These are phyloP conservation scores for Alternaria sp. DNA, from an alignment of 2,329 filamentous ascomycete genomes.

Conservation along the genomic window DNA sequence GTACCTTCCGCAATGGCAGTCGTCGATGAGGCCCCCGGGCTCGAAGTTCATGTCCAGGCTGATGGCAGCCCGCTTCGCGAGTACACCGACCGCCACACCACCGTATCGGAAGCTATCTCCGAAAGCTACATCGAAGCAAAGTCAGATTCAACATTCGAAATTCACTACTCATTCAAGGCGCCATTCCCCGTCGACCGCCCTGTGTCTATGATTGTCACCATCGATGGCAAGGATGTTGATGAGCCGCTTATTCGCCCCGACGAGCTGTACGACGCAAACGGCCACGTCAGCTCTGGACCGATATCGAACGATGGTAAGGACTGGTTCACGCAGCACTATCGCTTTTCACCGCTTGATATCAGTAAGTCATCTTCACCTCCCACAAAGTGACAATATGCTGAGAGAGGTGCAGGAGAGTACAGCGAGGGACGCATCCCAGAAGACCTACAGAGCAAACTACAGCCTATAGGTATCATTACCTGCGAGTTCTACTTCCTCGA, in stretches of 20 bases:
- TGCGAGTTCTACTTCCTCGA: slow-evolving; percentile 17
- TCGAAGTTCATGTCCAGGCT: slow-evolving; percentile 25
- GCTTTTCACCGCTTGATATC: slow-evolving; percentile 15
- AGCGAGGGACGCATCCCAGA: background rate
- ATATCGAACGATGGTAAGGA: background rate
- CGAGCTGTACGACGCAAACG: slow-evolving; percentile 5
- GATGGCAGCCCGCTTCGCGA: slow-evolving; percentile 26
- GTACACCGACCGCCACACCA: slow-evolving; percentile 23
- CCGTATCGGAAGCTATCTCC: slow-evolving; percentile 2
- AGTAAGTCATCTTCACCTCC: background rate
- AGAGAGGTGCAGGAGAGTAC: background rate
- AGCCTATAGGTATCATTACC: slow-evolving; percentile 19
- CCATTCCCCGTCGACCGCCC: slow-evolving; percentile 9
- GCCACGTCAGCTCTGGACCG: slow-evolving; percentile 4
- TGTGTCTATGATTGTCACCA: slow-evolving; percentile 15
- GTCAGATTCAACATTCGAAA: slow-evolving; percentile 26
- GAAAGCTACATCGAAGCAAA: slow-evolving; percentile 37
- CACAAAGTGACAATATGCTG: background rate
- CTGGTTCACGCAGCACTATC: slow-evolving; percentile 19
- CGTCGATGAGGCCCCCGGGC: slow-evolving; percentile 12
- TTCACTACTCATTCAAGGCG: slow-evolving; percentile 17
- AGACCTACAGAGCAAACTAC: slow-evolving; percentile 3
- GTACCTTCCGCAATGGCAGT: slow-evolving; percentile 17
- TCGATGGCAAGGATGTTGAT: slow-evolving; percentile 26
- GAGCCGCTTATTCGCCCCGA: slow-evolving; percentile 4